Conservation (phyloP, 306 rosid genomes). For the Cotoneaster glaucophyllus region DNA sequence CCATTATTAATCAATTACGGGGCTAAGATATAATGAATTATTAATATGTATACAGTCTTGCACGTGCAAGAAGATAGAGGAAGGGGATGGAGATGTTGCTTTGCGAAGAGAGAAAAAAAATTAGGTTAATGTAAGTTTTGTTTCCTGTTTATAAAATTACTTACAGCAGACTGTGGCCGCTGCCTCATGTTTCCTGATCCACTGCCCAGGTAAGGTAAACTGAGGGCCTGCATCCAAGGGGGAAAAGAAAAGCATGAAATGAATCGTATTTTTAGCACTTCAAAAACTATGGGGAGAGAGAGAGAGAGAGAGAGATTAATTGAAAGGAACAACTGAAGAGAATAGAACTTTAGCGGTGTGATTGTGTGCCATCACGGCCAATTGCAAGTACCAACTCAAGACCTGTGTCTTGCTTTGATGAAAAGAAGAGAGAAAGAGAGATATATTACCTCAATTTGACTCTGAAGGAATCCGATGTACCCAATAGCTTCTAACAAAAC, state of each 20-base stretch:
- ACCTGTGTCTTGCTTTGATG: constrained; percentile 30
- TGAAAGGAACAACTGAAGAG: constrained; percentile 23
- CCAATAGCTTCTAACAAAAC: constrained; percentile 99
- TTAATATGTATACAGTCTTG: background rate
- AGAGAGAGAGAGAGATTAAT: background rate
- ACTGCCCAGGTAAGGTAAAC: constrained; percentile 82
- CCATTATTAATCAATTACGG: constrained; percentile 39
- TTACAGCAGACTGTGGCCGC: constrained; percentile 52
- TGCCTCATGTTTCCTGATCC: constrained; percentile 60
- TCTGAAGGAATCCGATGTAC: constrained; percentile 99
- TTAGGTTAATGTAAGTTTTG: background rate
- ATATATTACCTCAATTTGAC: constrained; percentile 91
- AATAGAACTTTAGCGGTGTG: constrained; percentile 44
- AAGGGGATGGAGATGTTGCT: constrained; percentile 17
- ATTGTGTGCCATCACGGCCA: background rate
- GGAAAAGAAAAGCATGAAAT: background rate
- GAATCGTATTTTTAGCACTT: constrained; percentile 25
- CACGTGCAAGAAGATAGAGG: constrained; percentile 24
- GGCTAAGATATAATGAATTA: constrained; percentile 14
- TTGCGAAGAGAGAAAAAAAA: constrained; percentile 37
- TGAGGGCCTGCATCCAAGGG: constrained; percentile 68
- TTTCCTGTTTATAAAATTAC: constrained; percentile 15
- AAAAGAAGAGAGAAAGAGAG: constrained; percentile 14
- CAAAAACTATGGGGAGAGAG: constrained; percentile 18
- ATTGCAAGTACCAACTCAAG: constrained; percentile 20